Percentiles rank a stretch among this genome's conserved stretches.
These are phyloP conservation scores for Mycena albidolilacea DNA, from an alignment of 768 basidiomycete species.

Conservation along the genomic window DNA sequence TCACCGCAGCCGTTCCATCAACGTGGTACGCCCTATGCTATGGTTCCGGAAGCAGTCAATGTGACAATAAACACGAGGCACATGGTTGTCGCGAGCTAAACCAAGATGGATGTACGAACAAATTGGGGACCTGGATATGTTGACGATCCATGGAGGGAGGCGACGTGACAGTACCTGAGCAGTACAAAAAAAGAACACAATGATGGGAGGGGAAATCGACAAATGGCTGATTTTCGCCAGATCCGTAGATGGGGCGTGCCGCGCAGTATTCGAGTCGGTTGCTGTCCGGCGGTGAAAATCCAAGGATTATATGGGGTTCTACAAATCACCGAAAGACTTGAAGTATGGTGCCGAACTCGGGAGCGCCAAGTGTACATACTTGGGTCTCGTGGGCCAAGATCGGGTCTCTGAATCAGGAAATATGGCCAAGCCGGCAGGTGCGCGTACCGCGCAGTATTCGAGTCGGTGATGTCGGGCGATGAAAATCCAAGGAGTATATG, in stretches of 20 bases:
- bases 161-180: not conserved
- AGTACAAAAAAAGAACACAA: not conserved
- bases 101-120: not conserved
- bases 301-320: not conserved
- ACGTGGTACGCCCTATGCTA: too few relatives aligned
- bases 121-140: not conserved
- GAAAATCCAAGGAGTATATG: not conserved
- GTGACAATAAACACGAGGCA: too few relatives aligned
- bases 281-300: not conserved
- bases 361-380: not conserved
- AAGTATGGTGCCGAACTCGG: not conserved
- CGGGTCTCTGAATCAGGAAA: not conserved
- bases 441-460: not conserved
- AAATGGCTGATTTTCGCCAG: too few relatives aligned
- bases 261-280: not conserved
- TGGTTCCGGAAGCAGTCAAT: too few relatives aligned
- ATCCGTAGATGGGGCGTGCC: not conserved
- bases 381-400: not conserved
- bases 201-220: not conserved
- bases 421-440: not conserved
- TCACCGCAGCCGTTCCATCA: too few relatives aligned
- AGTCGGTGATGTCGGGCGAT: not conserved
- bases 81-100: not conserved
- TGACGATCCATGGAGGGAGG: too few relatives aligned
- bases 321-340: not conserved